Percentiles rank a stretch among this genome's conserved stretches.
Conservation (phyloP, 768 basidiomycete species). For the Trametes cingulata region DNA sequence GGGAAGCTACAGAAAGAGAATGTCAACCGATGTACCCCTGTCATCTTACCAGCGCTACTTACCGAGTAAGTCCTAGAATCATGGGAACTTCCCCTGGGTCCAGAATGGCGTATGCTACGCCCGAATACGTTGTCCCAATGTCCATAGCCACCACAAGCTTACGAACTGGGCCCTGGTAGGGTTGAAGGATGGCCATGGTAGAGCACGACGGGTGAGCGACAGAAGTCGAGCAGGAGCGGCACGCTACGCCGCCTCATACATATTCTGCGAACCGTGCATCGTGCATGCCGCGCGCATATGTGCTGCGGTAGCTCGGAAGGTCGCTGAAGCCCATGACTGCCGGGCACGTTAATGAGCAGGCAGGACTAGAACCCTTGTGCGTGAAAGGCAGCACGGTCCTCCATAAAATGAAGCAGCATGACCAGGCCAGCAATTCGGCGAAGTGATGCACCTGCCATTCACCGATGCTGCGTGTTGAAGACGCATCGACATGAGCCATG, state of each 20-base stretch:
- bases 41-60: background rate
- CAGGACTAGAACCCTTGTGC: too few relatives aligned
- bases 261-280: background rate
- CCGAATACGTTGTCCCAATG: slow-evolving; percentile 53
- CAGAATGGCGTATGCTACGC: slow-evolving; percentile 45
- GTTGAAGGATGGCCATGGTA: background rate
- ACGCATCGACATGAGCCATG: too few relatives aligned
- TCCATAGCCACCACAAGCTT: slow-evolving; percentile 53
- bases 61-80: slow-evolving; percentile 48
- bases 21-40: background rate
- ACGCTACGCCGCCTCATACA: background rate
- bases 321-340: too few relatives aligned
- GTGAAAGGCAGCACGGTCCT: too few relatives aligned
- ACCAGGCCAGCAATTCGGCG: too few relatives aligned
- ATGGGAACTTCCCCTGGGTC: slow-evolving; percentile 37
- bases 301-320: too few relatives aligned
- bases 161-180: slow-evolving; percentile 24
- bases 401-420: too few relatives aligned
- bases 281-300: background rate
- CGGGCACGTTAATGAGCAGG: too few relatives aligned
- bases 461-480: too few relatives aligned
- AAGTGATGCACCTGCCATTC: too few relatives aligned
- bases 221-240: background rate
- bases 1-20: slow-evolving; percentile 33
- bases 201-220: background rate